Conservation (phyloP, 2,329 filamentous ascomycete species). For the Alternaria tenuissima region DNA sequence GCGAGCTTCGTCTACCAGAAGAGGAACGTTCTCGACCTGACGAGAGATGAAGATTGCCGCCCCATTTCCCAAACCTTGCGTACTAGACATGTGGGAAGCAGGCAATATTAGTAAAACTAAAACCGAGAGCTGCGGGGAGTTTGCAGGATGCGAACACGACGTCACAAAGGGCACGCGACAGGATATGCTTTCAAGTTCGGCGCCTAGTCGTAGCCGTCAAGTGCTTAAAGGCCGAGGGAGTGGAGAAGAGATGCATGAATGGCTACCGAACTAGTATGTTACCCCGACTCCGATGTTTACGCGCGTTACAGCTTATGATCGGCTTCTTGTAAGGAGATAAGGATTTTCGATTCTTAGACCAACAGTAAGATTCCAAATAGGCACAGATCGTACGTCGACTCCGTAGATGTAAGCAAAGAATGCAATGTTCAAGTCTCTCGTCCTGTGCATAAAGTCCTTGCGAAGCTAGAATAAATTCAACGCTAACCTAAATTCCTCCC, state of each 20-base stretch:
- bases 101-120: background rate
- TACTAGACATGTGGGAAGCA: background rate
- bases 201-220: background rate
- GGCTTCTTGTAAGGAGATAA: background rate
- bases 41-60: background rate
- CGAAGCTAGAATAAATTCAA: background rate
- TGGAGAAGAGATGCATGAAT: background rate
- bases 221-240: background rate
- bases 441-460: background rate
- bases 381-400: background rate
- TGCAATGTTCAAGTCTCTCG: background rate
- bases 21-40: background rate
- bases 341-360: background rate
- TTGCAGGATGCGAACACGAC: background rate
- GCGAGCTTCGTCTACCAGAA: background rate
- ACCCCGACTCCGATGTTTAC: background rate
- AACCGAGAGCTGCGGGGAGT: background rate
- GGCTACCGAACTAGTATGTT: background rate
- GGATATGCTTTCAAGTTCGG: background rate
- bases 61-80: background rate
- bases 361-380: background rate
- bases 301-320: background rate
- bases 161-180: background rate
- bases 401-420: background rate
- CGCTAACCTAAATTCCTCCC: background rate